Evolutionary conservation across 176 grass and related monocot genomes (phyloP), one percentile per base, ranked within the genome.

Genomic region (Rhipidocladum racemiflorum): DNA sequence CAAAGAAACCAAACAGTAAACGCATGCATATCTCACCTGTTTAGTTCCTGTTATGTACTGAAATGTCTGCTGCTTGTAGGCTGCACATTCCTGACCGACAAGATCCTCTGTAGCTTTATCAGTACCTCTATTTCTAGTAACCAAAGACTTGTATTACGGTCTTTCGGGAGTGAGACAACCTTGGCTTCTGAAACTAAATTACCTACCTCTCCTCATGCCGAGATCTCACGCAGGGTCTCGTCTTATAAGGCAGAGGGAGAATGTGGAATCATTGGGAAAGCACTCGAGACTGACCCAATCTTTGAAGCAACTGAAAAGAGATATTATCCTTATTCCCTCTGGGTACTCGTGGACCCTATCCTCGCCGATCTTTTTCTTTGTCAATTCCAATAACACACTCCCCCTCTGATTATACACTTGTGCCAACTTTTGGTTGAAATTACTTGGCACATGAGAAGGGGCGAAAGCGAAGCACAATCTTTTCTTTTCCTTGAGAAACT

Each of bases 261-360:
- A 90, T 87, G 83, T 90, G 8, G 90, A 87, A 92, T 88, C 88
- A 75, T 76, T 83, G 67, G 85, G 90, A 82, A 55, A 79, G 88
- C 82, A 79, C 85, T 82, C 89, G 72, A 86, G 75, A 77, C 40
- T 20, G 84, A 84, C 74, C 84, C 81, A 69, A 94, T 94, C 84
- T 91, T 61, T 59, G 79, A 84, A 82, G 86, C 80, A 89, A 91
- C 76, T 89, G 80, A 78, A 93, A 91, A 89, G 90, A 94, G 88
- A 98, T 91, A 89, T 98, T 91, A 89, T 95, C 92, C 91, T 90
- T 95, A 85, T 90, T 92, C 84, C 42, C 86, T 86, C 91, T 85
- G 80, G 70, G 64, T 80, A 48, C 63, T 73, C 23, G 70, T 90
- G 87, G 89, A 45, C 39, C 59, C 84, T 57, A 51, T 36, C 57